Evolutionary conservation across 108 stramenopile genomes (phyloP).

Genomic region (Chaetoceros tenuissimus): DNA sequence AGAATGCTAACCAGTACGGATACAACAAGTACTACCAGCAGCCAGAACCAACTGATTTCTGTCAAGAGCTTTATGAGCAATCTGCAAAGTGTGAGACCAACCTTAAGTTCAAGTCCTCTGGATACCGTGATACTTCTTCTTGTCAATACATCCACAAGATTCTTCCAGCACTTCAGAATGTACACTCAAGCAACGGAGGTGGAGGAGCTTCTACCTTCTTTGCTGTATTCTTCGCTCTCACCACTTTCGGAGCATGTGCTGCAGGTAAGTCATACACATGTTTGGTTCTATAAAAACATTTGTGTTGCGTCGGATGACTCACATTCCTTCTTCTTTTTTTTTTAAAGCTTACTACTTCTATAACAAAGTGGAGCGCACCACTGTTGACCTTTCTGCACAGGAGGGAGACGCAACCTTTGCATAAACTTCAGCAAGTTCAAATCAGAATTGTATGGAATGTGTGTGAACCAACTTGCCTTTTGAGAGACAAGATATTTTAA

Average conservation of each 20-base stretch:
- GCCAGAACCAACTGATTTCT: conserved; percentile 44
- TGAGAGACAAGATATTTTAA: too few relatives aligned
- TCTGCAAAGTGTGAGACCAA: conserved; percentile 68
- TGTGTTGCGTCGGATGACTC: too few relatives aligned
- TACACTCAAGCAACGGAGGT: neutral
- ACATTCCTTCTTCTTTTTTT: too few relatives aligned
- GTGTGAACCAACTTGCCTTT: too few relatives aligned
- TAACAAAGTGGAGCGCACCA: conserved; percentile 3
- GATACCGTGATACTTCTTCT: conserved; percentile 45
- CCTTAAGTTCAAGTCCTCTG: conserved; percentile 11
- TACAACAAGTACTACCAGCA: conserved; percentile 28
- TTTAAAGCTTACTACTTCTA: conserved; percentile 9
- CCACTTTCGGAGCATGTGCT: neutral
- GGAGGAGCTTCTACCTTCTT: neutral
- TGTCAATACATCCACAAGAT: conserved; percentile 58
- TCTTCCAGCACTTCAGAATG: neutral
- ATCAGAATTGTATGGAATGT: too few relatives aligned
- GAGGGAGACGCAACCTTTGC: conserved; percentile 5
- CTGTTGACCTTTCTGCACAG: neutral
- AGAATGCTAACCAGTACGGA: conserved; percentile 3
- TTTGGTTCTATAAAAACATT: too few relatives aligned
- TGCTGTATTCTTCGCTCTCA: neutral
- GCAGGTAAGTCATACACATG: too few relatives aligned
- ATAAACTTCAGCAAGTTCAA: too few relatives aligned
- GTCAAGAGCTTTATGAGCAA: conserved; percentile 43